Base-by-base conservation (phyloP, 2,329 filamentous ascomycete genomes). In the Knoxdaviesia proteae region DNA sequence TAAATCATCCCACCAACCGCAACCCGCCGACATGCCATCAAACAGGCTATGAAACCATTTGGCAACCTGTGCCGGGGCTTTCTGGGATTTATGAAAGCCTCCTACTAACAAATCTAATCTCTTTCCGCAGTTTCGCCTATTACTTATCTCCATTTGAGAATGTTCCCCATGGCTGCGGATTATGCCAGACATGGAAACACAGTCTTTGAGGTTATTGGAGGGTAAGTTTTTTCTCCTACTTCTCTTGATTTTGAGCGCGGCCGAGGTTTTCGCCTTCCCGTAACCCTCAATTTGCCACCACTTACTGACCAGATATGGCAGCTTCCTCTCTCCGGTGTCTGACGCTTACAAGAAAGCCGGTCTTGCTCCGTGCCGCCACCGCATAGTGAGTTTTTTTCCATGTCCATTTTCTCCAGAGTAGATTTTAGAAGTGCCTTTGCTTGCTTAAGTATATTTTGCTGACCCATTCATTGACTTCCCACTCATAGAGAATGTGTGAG, bases 131-230 rank as follows among this genome's bases (percentile, higher is more conserved):
- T 84, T 61, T 82, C 77, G 0, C 81, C 80, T 11, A 74, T 80
- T 41, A 82, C 78, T 6, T 81, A 80, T 53, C 67, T 86, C 32
- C 82, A 88, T 55, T 63, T 90, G 48, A 77, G 82, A 55, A 88
- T 92, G 80, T 88, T 90, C 54, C 80, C 84, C 53, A 84, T 92
- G 75, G 82, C 81, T 1, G 72, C 76, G 50, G 82, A 90, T 59
- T 87, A 80, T 59, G 77, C 77, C 50, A 76, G 77, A 32, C 45
- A 48, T 44, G 45, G 45, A 29, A 48, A 48, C 36, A 48, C 45
- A 30, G 65, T 81, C 42, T 94, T 81, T 56, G 86, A 94, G 57
- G 74, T 94, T 34, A 69, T 94, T 38, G 87, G 83, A 47, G 84
- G 83, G 42, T 94, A 88, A 56, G 44, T 37, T 32, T 10, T 20